Conservation (phyloP, 2,329 filamentous ascomycete species). For the Xylariales sp. region DNA sequence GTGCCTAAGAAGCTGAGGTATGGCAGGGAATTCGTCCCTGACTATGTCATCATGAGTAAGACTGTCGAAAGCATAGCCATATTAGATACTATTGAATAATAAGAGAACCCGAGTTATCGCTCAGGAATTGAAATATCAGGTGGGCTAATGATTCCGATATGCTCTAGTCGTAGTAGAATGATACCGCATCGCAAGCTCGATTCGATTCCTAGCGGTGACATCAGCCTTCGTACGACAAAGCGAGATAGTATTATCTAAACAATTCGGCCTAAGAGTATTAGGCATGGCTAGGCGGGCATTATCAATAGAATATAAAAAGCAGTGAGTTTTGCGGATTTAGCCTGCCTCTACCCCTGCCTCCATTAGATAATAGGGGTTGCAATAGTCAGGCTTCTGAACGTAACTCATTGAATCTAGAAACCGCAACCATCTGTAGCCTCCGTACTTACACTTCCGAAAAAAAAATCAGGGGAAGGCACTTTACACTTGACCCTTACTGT, state of each 20-base stretch:
- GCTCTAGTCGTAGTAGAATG: not conserved
- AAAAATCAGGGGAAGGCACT: not conserved
- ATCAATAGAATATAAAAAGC: not conserved
- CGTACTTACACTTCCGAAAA: not conserved
- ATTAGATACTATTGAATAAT: not conserved
- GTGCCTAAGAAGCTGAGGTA: constrained; percentile 63
- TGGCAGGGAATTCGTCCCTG: constrained; percentile 64
- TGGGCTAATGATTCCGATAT: not conserved
- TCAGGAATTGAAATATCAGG: not conserved
- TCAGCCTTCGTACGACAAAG: not conserved
- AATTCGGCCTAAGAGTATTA: not conserved
- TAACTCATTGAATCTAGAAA: constrained; percentile 4
- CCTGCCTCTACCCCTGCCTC: not conserved
- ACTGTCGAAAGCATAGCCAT: constrained; percentile 43
- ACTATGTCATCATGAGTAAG: constrained; percentile 72
- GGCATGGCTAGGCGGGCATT: not conserved
- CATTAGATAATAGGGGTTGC: not conserved
- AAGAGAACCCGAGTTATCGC: not conserved
- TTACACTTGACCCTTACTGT: not conserved
- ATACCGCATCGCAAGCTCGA: not conserved
- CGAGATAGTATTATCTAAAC: not conserved
- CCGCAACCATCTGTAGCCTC: not conserved
- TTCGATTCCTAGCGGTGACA: not conserved
- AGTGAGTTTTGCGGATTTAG: not conserved
- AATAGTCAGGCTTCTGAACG: not conserved